Base-by-base conservation (phyloP, 352 stramenopile genomes). In the Globisporangium solare region DNA sequence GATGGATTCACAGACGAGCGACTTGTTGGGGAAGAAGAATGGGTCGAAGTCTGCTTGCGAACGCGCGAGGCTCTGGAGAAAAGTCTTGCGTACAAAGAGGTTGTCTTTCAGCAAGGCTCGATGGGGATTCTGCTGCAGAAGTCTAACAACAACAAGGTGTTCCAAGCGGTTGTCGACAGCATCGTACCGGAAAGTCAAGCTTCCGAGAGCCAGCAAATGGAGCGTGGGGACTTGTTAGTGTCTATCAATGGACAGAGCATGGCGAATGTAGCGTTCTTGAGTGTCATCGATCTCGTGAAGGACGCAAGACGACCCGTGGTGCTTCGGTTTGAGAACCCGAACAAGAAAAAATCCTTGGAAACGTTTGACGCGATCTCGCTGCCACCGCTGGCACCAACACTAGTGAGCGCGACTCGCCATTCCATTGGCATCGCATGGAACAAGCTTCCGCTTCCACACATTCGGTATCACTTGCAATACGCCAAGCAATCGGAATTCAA, bases 81-180 rank as follows among this genome's bases (percentile, higher is more conserved):
- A 52, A 85, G 65, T 41, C 49, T 71, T 10, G 61, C 63, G 4
- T 73, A 66, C 61, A 81, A 80, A n/a, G 83, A 90, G 31, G 82
- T 95, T 3, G 67, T 86, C 3, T 80, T 95, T 46, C 70, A 92
- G 42, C 32, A 51, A 21, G 86, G 82, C 1, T 78, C 83, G 12
- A 77, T 94, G 18, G 86, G 86, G 1, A 91, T 95, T 41, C 49
- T 92, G 24, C 87, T 95, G 41, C 81, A 93, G 46, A 86, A 83
- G 47, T 81, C 83, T 13, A 69, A 68, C 40, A 70, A 58, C 2
- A 84, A 76, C 37, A 89, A 83, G 51, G 81, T 73, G 53, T 94
- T 79, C 42, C 70, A 85, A 50, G 80, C 82, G 4, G 70, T 90
- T 0, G 84, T 95, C 6, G 86, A 95, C 55, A 93, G 78, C 32